Percentiles rank a stretch among this genome's conserved stretches.
phyloP scores from a whole-genome alignment of 1,284 basidiomycete genomes.

The Pyrrhoderma noxium region DNA sequence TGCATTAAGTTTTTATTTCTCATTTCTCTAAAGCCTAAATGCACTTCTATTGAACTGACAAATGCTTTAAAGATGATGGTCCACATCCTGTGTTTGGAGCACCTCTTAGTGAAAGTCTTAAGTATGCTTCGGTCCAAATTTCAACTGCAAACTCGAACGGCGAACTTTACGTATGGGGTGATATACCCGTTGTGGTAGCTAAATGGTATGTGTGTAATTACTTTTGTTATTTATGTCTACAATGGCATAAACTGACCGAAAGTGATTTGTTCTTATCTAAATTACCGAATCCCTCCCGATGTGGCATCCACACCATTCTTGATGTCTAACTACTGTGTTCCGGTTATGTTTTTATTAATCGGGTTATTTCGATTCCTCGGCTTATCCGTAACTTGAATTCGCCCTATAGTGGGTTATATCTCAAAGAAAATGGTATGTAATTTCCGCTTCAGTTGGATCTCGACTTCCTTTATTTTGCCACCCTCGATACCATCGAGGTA shows the following conservation, averaged over 20 bases:
- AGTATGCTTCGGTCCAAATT: constrained; percentile 89
- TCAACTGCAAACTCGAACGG: constrained; percentile 84
- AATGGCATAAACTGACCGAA: too few relatives aligned
- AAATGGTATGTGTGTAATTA: constrained; percentile 65
- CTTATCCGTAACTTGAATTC: constrained; percentile 1
- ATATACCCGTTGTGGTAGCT: constrained; percentile 94
- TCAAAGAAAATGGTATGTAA: constrained; percentile 78
- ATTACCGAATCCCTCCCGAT: too few relatives aligned
- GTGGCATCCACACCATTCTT: too few relatives aligned
- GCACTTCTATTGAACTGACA: neutral
- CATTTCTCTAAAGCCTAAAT: constrained; percentile 10
- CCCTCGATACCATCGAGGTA: too few relatives aligned
- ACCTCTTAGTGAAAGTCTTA: constrained; percentile 76
- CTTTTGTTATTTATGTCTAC: too few relatives aligned
- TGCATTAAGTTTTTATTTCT: constrained; percentile 21
- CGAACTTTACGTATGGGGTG: constrained; percentile 84
- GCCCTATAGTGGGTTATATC: constrained; percentile 65
- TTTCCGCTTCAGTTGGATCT: neutral
- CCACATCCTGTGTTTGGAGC: constrained; percentile 75
- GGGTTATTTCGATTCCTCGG: neutral
- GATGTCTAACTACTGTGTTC: too few relatives aligned
- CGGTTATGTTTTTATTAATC: too few relatives aligned
- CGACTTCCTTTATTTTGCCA: too few relatives aligned
- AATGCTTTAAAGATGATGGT: constrained; percentile 18
- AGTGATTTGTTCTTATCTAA: too few relatives aligned